Conservation (phyloP, 352 stramenopile genomes). For the Achlya hypogyna region DNA sequence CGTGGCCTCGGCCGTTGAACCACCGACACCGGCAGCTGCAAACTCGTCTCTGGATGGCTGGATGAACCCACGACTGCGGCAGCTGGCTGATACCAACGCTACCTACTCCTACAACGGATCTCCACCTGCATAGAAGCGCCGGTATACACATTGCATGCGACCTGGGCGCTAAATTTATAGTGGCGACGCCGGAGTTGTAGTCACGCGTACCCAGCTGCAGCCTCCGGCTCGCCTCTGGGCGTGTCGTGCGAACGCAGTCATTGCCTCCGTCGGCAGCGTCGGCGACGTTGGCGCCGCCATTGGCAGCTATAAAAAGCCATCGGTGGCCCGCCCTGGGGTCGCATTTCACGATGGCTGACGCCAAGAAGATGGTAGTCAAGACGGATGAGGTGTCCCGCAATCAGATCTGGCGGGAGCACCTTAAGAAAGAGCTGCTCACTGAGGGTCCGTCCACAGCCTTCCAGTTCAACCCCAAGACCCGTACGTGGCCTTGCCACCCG, state of each 20-base stretch:
- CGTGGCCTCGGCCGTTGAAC: too few species aligned
- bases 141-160: too few species aligned
- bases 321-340: background rate
- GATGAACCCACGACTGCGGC: too few species aligned
- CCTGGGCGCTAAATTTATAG: too few species aligned
- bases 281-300: background rate
- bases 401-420: conserved; percentile 83
- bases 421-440: conserved; percentile 74
- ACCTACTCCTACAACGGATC: background rate
- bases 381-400: conserved; percentile 79
- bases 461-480: conserved; percentile 74
- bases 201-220: too few species aligned
- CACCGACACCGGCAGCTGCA: too few species aligned
- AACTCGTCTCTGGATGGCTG: too few species aligned
- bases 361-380: conserved; percentile 26
- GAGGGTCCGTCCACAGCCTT: conserved; percentile 67
- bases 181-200: too few species aligned
- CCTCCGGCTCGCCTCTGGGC: too few species aligned
- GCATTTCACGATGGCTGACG: conserved; percentile 10
- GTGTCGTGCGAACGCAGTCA: too few species aligned
- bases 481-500: conserved; percentile 27
- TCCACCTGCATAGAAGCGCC: background rate
- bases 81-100: too few species aligned
- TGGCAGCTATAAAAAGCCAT: background rate
- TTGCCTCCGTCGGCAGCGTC: too few species aligned